Percentiles rank a stretch among this genome's conserved stretches.
phyloP scores from a whole-genome alignment of 257 asterid species.

The Handroanthus guayacan region DNA sequence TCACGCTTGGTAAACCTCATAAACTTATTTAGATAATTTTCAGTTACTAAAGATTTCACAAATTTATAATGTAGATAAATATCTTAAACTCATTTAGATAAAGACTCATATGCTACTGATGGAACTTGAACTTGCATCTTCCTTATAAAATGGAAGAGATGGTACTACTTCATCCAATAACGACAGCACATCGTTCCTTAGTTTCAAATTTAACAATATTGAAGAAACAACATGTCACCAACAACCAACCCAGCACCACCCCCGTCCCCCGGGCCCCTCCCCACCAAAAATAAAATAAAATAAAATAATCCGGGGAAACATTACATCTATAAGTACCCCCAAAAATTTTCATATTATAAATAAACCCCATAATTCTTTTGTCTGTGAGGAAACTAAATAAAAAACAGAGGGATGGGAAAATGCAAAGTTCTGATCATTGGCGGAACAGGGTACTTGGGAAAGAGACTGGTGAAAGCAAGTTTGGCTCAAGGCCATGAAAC shows the following conservation, averaged over 20 bases:
- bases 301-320: background rate
- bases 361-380: background rate
- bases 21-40: no score
- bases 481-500: constrained; percentile 61
- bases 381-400: background rate
- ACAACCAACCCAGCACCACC: no score
- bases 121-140: no score
- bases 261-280: no score
- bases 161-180: no score
- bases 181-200: background rate
- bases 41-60: no score
- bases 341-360: background rate
- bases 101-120: no score
- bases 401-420: constrained; percentile 45
- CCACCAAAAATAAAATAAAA: no score
- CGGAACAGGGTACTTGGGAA: constrained; percentile 75
- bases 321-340: background rate
- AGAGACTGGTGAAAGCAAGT: constrained; percentile 66
- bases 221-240: background rate
- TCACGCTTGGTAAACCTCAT: no score
- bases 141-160: no score
- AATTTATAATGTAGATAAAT: no score
- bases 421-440: constrained; percentile 72
- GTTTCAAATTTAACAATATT: background rate
- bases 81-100: no score